These are phyloP conservation scores for Pezicula neosporulosa DNA, from an alignment of 2,329 filamentous ascomycete species.

Conservation along the genomic window DNA sequence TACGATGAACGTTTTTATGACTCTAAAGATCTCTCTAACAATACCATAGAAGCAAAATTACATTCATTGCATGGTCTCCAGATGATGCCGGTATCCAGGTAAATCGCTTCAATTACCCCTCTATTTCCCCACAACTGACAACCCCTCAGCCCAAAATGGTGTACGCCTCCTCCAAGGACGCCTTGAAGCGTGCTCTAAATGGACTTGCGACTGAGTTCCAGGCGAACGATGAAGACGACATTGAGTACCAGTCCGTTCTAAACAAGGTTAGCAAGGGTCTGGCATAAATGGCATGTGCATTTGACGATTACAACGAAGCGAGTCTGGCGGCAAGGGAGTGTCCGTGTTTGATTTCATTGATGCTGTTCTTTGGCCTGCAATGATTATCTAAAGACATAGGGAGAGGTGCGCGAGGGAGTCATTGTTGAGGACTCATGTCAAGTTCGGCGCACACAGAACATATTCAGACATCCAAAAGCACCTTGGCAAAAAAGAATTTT, in stretches of 20 bases:
- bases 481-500: background rate
- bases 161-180: conserved; percentile 86
- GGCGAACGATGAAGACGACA: conserved; percentile 80
- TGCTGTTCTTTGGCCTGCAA: conserved; percentile 23
- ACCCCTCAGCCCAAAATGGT: conserved; percentile 75
- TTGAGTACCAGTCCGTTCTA: conserved; percentile 72
- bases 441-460: conserved; percentile 7
- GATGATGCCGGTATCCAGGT: conserved; percentile 80
- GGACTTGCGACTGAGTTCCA: conserved; percentile 75
- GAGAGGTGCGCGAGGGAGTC: conserved; percentile 6
- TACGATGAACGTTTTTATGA: conserved; percentile 33
- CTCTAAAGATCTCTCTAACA: conserved; percentile 14
- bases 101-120: conserved; percentile 29
- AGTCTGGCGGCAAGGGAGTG: conserved; percentile 7
- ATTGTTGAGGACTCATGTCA: background rate
- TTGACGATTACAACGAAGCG: conserved; percentile 3
- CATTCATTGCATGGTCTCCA: conserved; percentile 76
- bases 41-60: conserved; percentile 65
- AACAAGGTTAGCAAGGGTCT: conserved; percentile 60
- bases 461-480: conserved; percentile 18
- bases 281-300: conserved; percentile 35
- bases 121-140: conserved; percentile 3
- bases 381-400: conserved; percentile 18
- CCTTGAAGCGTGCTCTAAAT: conserved; percentile 74
- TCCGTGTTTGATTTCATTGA: conserved; percentile 21